phyloP scores from a whole-genome alignment of 345 rosid species.

The Citrus maxima region DNA sequence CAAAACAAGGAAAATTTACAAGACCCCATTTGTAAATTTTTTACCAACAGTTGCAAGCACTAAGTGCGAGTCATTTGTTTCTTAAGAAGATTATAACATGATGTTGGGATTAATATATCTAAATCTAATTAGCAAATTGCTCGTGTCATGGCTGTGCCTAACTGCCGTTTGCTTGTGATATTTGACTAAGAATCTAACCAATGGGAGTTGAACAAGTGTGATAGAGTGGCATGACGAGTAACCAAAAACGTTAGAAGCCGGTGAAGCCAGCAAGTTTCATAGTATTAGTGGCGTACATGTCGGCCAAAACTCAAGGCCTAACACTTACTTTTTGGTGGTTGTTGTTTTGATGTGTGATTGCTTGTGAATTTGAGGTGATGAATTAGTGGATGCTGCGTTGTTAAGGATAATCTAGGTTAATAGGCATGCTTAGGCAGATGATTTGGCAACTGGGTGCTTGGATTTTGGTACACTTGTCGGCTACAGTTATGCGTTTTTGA shows the following conservation, averaged over 20 bases:
- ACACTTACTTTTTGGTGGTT: constrained; percentile 11
- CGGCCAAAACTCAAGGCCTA: constrained; percentile 34
- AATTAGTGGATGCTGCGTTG: constrained; percentile 35
- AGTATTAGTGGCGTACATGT: constrained; percentile 30
- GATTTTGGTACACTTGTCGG: constrained; percentile 17
- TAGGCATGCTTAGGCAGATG: background rate
- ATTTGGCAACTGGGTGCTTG: background rate
- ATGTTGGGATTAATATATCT: too few relatives aligned
- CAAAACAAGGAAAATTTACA: constrained; percentile 30
- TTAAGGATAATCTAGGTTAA: constrained; percentile 21
- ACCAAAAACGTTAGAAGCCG: background rate
- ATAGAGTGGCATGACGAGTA: background rate
- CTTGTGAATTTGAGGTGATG: constrained; percentile 13
- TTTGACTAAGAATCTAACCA: constrained; percentile 36
- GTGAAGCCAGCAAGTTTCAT: background rate
- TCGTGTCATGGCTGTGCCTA: constrained; percentile 37
- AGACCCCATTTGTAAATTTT: constrained; percentile 33
- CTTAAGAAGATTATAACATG: background rate
- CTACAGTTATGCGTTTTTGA: background rate
- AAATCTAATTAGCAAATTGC: background rate
- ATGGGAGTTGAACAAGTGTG: constrained; percentile 1
- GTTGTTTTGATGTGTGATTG: background rate
- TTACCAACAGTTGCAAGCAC: background rate
- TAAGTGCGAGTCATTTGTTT: background rate
- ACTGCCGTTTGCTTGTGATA: constrained; percentile 52